A percentile compares a stretch with the other conserved stretches of the same genome.
Conservation (phyloP, 148 eudicot genomes). For the Vaccinium corymbosum region DNA sequence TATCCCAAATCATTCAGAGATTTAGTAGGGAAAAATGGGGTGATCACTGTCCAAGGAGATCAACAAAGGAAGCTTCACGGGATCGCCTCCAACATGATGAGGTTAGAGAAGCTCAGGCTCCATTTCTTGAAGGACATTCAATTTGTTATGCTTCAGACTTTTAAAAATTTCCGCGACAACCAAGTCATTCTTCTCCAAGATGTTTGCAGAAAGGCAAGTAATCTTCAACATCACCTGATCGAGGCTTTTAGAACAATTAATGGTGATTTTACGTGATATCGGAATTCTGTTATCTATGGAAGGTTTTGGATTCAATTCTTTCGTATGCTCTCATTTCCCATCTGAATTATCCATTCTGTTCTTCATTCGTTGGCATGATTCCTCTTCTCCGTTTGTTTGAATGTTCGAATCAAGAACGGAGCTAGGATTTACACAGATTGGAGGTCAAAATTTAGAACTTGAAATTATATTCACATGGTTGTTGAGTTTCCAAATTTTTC, state of each 20-base stretch:
- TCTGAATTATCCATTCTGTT: background rate
- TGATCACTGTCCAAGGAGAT: constrained; percentile 52
- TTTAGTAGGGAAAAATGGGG: constrained; percentile 55
- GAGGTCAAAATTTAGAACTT: too few relatives aligned
- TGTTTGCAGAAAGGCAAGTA: constrained; percentile 49
- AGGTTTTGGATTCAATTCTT: background rate
- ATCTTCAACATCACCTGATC: background rate
- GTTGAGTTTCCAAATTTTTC: too few relatives aligned
- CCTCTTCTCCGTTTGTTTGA: background rate
- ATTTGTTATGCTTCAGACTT: constrained; percentile 29
- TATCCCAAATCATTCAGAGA: constrained; percentile 57
- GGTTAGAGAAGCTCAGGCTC: constrained; percentile 43
- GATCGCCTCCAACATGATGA: constrained; percentile 56
- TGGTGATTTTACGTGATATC: background rate
- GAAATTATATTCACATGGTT: too few relatives aligned
- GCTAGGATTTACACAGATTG: too few relatives aligned
- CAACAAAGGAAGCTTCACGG: constrained; percentile 51
- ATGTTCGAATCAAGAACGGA: too few relatives aligned
- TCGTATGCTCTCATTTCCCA: background rate
- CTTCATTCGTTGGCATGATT: background rate
- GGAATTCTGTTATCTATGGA: background rate
- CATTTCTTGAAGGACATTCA: constrained; percentile 52
- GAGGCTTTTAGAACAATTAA: background rate
- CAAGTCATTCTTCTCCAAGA: constrained; percentile 45
- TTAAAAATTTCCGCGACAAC: constrained; percentile 26